Conservation (phyloP, 2,329 filamentous ascomycete genomes). For the Penicillium sp. region DNA sequence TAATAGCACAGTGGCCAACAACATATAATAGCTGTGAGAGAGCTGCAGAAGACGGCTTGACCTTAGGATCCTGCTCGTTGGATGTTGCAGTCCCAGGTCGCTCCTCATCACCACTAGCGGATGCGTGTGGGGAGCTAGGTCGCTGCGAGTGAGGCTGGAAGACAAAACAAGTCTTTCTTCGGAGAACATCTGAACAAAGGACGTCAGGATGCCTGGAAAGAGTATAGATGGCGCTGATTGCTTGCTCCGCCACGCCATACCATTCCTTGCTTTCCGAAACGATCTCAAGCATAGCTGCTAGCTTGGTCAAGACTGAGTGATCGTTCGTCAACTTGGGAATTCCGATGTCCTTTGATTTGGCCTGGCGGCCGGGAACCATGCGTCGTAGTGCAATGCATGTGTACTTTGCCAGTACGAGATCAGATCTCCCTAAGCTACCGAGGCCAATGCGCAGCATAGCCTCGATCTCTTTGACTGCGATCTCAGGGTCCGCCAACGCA, state of each 20-base stretch:
- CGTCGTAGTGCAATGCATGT: slow-evolving; percentile 88
- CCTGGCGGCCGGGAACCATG: slow-evolving; percentile 81
- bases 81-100: slow-evolving; percentile 32
- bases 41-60: slow-evolving; percentile 62
- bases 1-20: slow-evolving; percentile 93
- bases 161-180: slow-evolving; percentile 76
- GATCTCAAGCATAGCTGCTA: slow-evolving; percentile 80
- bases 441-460: slow-evolving; percentile 87
- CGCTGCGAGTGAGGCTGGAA: slow-evolving; percentile 50
- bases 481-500: slow-evolving; percentile 82
- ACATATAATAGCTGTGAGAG: slow-evolving; percentile 91
- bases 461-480: slow-evolving; percentile 92
- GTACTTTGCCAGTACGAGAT: slow-evolving; percentile 86
- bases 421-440: slow-evolving; percentile 69
- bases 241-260: slow-evolving; percentile 90
- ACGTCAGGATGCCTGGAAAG: slow-evolving; percentile 91
- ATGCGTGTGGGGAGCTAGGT: slow-evolving; percentile 24
- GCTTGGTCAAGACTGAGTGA: slow-evolving; percentile 73
- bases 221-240: slow-evolving; percentile 89
- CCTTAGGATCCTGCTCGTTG: slow-evolving; percentile 43
- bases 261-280: slow-evolving; percentile 89
- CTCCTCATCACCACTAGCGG: slow-evolving; percentile 30
- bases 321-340: slow-evolving; percentile 81
- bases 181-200: slow-evolving; percentile 83
- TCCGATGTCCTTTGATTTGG: slow-evolving; percentile 59